Evolutionary conservation across 345 rosid species (phyloP), one percentile per base, ranked within the genome.

Genomic region (Sapria himalayana): DNA sequence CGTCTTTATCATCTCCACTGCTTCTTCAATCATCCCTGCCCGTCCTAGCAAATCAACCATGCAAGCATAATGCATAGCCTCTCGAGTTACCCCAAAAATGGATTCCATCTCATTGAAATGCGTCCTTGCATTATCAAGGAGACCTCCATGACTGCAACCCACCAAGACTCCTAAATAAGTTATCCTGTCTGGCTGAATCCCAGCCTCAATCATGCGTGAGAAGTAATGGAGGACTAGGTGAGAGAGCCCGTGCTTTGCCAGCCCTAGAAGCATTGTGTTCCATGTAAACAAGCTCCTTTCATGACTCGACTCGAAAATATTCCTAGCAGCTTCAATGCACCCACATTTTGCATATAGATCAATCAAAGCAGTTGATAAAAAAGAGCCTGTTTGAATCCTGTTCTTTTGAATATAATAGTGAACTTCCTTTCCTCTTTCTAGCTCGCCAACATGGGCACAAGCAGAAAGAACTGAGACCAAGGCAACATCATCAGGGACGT

Each of bases 401-500:
- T 53, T 65, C 29, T 39, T 45, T 45, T 50, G 25, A 1, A 56
- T 62, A 44, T 63, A 65, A 41, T 58, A 53, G 25, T 69, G 76
- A 45, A 81, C 51, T 31, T 29, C 53, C 68, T 45, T 67, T 22
- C 93, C 89, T 24, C 39, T 61, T 9, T 76, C 71, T 3, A 65
- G 39, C 13, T 69, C 70, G 13, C 89, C 86, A 19, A 67, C 50
- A 21, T 63, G 78, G 1, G 80, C 80, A 56, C 89, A 76, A 45
- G 89, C 93, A 21, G 93, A 81, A 19, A 81, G 80, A 46, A 70
- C 65, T n/a, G 89, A 71, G 21, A 76, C 84, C 52, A 81, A 49
- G 0, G 84, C 70, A 1, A 66, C 19, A 25, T 73, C 69, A 27
- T 76, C 76, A 2, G 76, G 84, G 37, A 22, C 50, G 17, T 71